Evolutionary conservation across 2,329 filamentous ascomycete species (phyloP).

Genomic region (Aspergillus uvarum): DNA sequence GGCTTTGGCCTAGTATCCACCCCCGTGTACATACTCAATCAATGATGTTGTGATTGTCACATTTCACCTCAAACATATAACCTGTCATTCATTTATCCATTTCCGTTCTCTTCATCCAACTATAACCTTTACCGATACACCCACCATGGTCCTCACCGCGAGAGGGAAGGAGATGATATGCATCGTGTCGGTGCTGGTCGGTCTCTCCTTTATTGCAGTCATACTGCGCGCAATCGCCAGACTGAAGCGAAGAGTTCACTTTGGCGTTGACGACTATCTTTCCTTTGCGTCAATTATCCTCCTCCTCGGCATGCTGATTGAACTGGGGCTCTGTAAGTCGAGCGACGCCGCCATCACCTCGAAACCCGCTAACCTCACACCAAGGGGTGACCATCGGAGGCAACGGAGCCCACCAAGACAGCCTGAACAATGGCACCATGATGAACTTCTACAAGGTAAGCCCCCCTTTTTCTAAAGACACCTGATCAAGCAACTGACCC

Average conservation of each 20-base stretch:
- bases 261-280: slow-evolving; percentile 35
- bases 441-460: slow-evolving; percentile 33
- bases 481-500: background rate
- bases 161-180: slow-evolving; percentile 31
- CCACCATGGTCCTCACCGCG: slow-evolving; percentile 26
- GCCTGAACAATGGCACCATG: slow-evolving; percentile 23
- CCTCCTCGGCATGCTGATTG: slow-evolving; percentile 31
- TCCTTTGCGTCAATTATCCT: slow-evolving; percentile 27
- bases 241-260: slow-evolving; percentile 28
- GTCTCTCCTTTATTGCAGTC: slow-evolving; percentile 26
- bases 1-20: background rate
- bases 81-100: background rate
- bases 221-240: slow-evolving; percentile 29
- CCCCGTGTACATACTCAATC: background rate
- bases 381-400: slow-evolving; percentile 36
- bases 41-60: background rate
- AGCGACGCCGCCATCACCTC: background rate
- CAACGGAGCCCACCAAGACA: slow-evolving; percentile 27
- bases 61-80: background rate
- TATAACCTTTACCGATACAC: background rate
- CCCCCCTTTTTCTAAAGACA: background rate
- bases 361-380: slow-evolving; percentile 12
- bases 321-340: slow-evolving; percentile 31
- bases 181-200: slow-evolving; percentile 33
- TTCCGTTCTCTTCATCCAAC: background rate